A percentile compares a stretch with the other conserved stretches of the same genome.
Conservation (phyloP, 495 filamentous ascomycete species). For the Neurospora sp. region DNA sequence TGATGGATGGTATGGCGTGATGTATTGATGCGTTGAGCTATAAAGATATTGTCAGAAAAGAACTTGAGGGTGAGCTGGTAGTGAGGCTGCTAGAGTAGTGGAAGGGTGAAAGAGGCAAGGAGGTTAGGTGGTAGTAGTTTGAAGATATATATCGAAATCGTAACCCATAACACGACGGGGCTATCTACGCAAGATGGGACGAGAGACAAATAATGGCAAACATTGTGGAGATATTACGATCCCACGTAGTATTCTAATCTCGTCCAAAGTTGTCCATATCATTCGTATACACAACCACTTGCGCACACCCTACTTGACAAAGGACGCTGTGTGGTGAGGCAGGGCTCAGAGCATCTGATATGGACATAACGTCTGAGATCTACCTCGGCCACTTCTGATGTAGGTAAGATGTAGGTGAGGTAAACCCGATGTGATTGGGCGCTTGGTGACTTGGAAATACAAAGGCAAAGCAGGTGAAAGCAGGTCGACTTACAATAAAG, state of each 20-base stretch:
- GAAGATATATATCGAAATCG: background rate
- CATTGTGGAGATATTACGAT: background rate
- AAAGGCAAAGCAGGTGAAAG: background rate
- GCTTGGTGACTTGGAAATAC: background rate
- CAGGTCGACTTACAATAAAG: constrained; percentile 34
- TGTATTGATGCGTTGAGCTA: constrained; percentile 40
- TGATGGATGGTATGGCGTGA: constrained; percentile 26
- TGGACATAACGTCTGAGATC: background rate
- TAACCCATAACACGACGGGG: background rate
- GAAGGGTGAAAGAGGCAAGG: background rate
- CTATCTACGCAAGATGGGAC: background rate
- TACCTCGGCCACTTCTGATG: background rate
- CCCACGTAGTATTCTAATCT: background rate
- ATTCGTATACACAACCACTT: too few species aligned
- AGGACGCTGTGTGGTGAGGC: background rate
- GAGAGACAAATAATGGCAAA: background rate
- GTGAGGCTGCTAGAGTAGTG: background rate
- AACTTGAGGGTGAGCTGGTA: background rate
- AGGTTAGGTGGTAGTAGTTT: background rate
- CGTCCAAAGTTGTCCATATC: background rate
- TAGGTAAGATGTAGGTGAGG: background rate
- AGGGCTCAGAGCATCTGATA: background rate
- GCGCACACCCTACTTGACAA: background rate
- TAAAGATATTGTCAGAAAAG: background rate
- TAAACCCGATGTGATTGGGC: background rate